Percentiles rank a stretch among this genome's conserved stretches.
Evolutionary conservation across 2,329 filamentous ascomycete species (phyloP).

Genomic region (Byssochlamys sp.): DNA sequence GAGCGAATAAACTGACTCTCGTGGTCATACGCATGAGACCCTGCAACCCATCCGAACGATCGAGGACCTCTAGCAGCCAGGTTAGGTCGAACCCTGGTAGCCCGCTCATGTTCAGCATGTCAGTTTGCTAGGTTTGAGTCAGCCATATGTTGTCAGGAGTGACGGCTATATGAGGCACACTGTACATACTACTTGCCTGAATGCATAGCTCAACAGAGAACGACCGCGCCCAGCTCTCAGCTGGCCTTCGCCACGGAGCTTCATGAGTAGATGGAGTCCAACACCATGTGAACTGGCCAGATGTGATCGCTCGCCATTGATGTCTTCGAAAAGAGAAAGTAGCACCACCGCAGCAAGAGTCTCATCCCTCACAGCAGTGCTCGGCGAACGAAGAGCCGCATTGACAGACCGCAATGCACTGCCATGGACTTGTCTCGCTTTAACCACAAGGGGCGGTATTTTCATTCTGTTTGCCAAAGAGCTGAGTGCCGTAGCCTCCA

Average conservation of each 20-base stretch:
- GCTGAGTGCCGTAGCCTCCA: slow-evolving; percentile 27
- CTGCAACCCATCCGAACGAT: slow-evolving; percentile 22
- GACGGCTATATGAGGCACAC: neutral
- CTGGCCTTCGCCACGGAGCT: slow-evolving; percentile 22
- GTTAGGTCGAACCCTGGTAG: slow-evolving; percentile 20
- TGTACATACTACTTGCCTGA: slow-evolving; percentile 23
- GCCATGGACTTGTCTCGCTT: slow-evolving; percentile 24
- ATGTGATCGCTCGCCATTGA: slow-evolving; percentile 26
- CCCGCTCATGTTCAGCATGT: slow-evolving; percentile 25
- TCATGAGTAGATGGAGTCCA: slow-evolving; percentile 27
- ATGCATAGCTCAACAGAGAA: slow-evolving; percentile 29
- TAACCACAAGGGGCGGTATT: slow-evolving; percentile 15
- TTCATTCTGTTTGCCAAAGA: slow-evolving; percentile 23
- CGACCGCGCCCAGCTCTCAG: slow-evolving; percentile 21
- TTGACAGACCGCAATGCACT: slow-evolving; percentile 22
- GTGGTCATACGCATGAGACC: slow-evolving; percentile 21
- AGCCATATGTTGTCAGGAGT: neutral
- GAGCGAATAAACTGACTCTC: slow-evolving; percentile 22
- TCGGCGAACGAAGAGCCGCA: slow-evolving; percentile 19
- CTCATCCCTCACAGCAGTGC: slow-evolving; percentile 24
- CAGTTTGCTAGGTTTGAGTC: slow-evolving; percentile 20
- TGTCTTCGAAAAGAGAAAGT: slow-evolving; percentile 30
- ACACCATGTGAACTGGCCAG: slow-evolving; percentile 27
- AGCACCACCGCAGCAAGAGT: slow-evolving; percentile 30
- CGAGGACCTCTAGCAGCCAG: slow-evolving; percentile 18